phyloP scores from a whole-genome alignment of 202 grass and related monocot genomes.

The Panicum hallii region DNA sequence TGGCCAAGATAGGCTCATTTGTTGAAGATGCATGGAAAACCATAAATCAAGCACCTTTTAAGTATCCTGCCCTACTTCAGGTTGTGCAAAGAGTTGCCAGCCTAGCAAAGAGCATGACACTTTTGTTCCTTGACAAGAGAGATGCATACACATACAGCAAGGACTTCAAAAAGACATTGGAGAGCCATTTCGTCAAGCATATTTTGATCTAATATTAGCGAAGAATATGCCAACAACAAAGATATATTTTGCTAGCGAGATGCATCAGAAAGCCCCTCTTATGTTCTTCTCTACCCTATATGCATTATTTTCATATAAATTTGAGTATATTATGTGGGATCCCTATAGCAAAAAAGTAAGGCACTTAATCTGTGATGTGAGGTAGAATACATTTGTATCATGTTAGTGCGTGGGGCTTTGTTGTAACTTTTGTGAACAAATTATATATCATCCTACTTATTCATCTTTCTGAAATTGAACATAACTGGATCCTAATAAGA shows the following conservation, averaged over 20 bases:
- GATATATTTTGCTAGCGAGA: neutral
- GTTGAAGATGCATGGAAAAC: slow-evolving; percentile 47
- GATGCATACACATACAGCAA: slow-evolving; percentile 39
- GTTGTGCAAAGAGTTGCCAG: slow-evolving; percentile 15
- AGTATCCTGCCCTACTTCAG: neutral
- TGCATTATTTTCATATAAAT: neutral
- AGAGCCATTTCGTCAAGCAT: neutral
- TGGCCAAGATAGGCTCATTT: neutral
- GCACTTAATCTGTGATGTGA: neutral
- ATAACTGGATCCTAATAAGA: neutral
- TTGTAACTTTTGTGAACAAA: too few species aligned
- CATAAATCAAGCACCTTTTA: slow-evolving; percentile 25
- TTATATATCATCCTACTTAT: neutral
- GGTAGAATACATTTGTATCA: neutral
- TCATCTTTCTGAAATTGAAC: neutral
- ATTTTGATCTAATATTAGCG: neutral
- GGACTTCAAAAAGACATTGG: slow-evolving; percentile 20
- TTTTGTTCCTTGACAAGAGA: slow-evolving; percentile 25
- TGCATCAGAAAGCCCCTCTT: neutral
- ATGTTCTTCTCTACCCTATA: neutral
- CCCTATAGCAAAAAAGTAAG: neutral
- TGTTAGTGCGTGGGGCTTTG: neutral
- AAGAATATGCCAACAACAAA: neutral
- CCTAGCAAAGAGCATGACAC: slow-evolving; percentile 11
- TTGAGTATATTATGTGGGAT: neutral